Base-by-base conservation (phyloP, 495 filamentous ascomycete genomes). In the Saxispiralis lemnorum region DNA sequence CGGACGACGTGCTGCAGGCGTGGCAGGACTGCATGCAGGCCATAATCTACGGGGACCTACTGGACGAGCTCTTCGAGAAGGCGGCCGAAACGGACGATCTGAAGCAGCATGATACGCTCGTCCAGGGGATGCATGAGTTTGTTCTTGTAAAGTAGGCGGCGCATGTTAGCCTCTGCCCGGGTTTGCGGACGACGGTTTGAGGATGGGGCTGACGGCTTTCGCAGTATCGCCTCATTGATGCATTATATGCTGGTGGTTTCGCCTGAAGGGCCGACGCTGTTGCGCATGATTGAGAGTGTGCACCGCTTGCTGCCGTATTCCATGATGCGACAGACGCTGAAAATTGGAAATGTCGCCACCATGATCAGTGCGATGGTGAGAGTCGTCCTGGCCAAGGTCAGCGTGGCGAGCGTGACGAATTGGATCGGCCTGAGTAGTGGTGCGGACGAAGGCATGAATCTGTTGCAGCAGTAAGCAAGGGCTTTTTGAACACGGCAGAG, bases 351-450 rank as follows among this genome's bases (percentile, higher is more conserved):
- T 51, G 77, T 72, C 0, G 77, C 75, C 6, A 73, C 68, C 30
- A 80, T 81, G 77, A 68, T 81, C 36, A 75, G 66, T 49, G 76
- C 64, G 12, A 72, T 81, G 65, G 63, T 73, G 32, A 65, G 57
- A 38, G 52, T 81, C n/a, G 56, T 80, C 14, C 56, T 81, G 12
- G 69, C 76, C 3, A 81, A 81, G 51, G 58, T 79, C 44, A 73
- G 73, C 24, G 56, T 81, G 1, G 69, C 66, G 2, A 69, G 66
- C 1, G 41, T 80, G 13, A 75, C 77, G 7, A 78, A 78, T 49
- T 81, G 76, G 76, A 61, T 80, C 36, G 76, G 77, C 0, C 41
- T 58, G 11, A 79, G 69, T 0, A 62, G 68, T 24, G 67, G 65
- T 15, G 65, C 68, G 7, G 67, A 78, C 46, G 72, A 78, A 42